phyloP scores from a whole-genome alignment of 371 early-diverging fungal species.

The Lichtheimia corymbifera region DNA sequence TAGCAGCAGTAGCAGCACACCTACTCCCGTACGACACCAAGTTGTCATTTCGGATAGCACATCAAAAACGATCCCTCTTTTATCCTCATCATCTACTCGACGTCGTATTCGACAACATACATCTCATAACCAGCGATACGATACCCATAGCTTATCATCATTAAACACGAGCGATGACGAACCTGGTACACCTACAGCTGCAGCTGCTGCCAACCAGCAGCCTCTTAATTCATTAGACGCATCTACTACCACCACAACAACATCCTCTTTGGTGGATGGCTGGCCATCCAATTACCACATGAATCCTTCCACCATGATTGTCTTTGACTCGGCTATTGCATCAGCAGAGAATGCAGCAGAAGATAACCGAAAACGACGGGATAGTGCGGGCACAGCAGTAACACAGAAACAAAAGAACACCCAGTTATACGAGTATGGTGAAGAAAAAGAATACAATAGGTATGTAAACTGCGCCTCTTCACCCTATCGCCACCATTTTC shows the following conservation, averaged over 20 bases:
- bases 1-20: constrained; percentile 1
- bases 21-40: constrained; percentile 28
- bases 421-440: constrained; percentile 22
- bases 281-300: not conserved
- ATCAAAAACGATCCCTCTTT: constrained; percentile 13
- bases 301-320: constrained; percentile 6
- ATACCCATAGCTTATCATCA: constrained; percentile 9
- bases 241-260: constrained; percentile 17
- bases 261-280: not conserved
- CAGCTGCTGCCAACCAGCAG: not conserved
- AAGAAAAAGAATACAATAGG: constrained; percentile 32
- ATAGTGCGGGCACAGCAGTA: not conserved
- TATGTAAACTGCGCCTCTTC: not conserved
- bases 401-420: not conserved
- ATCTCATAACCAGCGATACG: not conserved
- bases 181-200: constrained; percentile 11
- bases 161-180: constrained; percentile 15
- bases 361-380: constrained; percentile 7
- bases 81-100: constrained; percentile 7
- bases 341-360: constrained; percentile 9
- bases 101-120: not conserved
- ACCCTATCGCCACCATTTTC: no score
- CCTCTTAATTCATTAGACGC: constrained; percentile 1
- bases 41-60: constrained; percentile 22
- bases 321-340: constrained; percentile 17